Evolutionary conservation across 805 yeast genomes (phyloP).

Genomic region (Yarrowia osloensis): DNA sequence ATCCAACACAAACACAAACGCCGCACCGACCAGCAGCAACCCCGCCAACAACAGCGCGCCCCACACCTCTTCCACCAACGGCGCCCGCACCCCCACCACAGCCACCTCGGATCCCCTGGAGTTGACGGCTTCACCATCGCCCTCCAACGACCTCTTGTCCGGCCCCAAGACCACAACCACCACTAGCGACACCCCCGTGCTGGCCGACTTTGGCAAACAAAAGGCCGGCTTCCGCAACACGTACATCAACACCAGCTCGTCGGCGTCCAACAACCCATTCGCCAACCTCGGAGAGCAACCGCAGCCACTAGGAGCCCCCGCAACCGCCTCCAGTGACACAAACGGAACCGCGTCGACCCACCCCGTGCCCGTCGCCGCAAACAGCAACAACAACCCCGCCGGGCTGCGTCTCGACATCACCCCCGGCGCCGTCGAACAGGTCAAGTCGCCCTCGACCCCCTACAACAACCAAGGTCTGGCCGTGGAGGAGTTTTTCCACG

Average conservation of each 20-base stretch:
- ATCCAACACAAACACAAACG: slow-evolving; percentile 25
- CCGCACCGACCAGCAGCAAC: neutral
- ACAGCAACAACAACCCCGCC: neutral
- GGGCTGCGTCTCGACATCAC: slow-evolving; percentile 13
- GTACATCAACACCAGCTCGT: slow-evolving; percentile 8
- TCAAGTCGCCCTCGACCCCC: slow-evolving; percentile 27
- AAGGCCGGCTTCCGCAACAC: slow-evolving; percentile 2
- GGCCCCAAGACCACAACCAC: slow-evolving; percentile 28
- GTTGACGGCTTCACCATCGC: slow-evolving; percentile 16
- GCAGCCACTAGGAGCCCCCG: neutral
- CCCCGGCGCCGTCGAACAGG: slow-evolving; percentile 19
- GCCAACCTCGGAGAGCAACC: slow-evolving; percentile 2
- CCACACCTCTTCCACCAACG: neutral
- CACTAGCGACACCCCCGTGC: slow-evolving; percentile 25
- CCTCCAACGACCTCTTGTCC: slow-evolving; percentile 9
- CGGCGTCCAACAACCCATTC: slow-evolving; percentile 18
- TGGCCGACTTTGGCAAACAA: slow-evolving; percentile 3
- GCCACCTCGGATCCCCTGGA: slow-evolving; percentile 10
- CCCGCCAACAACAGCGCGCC: neutral
- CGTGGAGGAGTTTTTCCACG: slow-evolving; percentile 24
- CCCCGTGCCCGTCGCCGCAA: neutral
- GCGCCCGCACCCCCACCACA: slow-evolving; percentile 18
- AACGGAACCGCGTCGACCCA: neutral
- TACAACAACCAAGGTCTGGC: slow-evolving; percentile 27
- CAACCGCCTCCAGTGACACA: neutral